A percentile compares a stretch with the other conserved stretches of the same genome.
Conservation (phyloP, 768 basidiomycete genomes). For the Leccinum arenicola region DNA sequence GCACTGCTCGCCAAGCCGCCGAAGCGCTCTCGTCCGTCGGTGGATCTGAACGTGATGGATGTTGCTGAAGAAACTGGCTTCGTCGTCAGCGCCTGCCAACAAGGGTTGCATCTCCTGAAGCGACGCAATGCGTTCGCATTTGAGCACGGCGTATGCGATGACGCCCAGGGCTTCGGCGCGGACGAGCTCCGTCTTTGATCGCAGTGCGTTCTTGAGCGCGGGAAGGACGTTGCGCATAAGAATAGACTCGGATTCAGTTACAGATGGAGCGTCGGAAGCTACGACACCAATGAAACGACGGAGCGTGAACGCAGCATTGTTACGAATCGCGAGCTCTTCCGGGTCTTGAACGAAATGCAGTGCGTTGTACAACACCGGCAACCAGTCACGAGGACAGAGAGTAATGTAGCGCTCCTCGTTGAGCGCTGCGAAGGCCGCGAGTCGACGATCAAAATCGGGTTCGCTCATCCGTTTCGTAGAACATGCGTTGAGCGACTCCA, state of each 20-base stretch:
- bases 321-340: conserved; percentile 82
- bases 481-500: conserved; percentile 80
- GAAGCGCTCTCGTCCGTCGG: conserved; percentile 80
- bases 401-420: conserved; percentile 62
- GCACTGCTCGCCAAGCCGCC: conserved; percentile 78
- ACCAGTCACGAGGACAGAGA: conserved; percentile 64
- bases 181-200: conserved; percentile 82
- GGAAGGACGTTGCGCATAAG: conserved; percentile 71
- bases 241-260: conserved; percentile 46
- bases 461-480: conserved; percentile 82
- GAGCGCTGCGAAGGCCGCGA: conserved; percentile 68
- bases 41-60: conserved; percentile 92
- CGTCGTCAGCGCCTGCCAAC: conserved; percentile 84
- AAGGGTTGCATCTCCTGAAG: conserved; percentile 80
- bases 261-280: conserved; percentile 31
- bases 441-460: conserved; percentile 86
- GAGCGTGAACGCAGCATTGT: conserved; percentile 72
- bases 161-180: conserved; percentile 80
- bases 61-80: conserved; percentile 97
- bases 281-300: conserved; percentile 71
- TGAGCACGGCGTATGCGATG: conserved; percentile 68
- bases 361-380: conserved; percentile 79
- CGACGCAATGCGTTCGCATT: conserved; percentile 53
- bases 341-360: conserved; percentile 87
- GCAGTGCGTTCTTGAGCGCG: conserved; percentile 74